Conservation (phyloP, 2,329 filamentous ascomycete genomes). For the Endothia cerciana region DNA sequence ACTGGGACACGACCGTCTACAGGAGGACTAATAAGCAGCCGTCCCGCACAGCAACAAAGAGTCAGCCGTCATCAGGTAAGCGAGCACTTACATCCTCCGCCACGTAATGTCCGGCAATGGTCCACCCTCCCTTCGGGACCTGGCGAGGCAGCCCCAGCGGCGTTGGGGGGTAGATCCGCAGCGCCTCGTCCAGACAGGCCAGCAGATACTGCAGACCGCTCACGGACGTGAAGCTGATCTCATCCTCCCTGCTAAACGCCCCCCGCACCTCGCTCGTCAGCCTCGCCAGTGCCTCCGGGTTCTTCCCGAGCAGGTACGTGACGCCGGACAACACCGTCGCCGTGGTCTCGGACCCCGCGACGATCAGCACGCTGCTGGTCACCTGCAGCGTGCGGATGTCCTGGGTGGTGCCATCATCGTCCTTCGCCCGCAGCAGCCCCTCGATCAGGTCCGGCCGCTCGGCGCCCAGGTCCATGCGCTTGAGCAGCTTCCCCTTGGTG, state of each 20-base stretch:
- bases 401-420: background rate
- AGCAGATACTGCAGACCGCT: constrained; percentile 39
- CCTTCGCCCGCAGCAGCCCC: constrained; percentile 22
- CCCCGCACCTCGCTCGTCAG: constrained; percentile 42
- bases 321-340: constrained; percentile 28
- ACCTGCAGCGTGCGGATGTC: constrained; percentile 6
- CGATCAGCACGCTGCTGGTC: constrained; percentile 15
- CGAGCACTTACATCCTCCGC: constrained; percentile 23
- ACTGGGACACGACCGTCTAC: constrained; percentile 38
- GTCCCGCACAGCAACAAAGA: background rate
- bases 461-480: constrained; percentile 21
- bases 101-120: constrained; percentile 24
- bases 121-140: constrained; percentile 22
- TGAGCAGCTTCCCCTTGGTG: constrained; percentile 23
- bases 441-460: constrained; percentile 25
- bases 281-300: constrained; percentile 35
- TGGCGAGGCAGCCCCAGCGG: constrained; percentile 25
- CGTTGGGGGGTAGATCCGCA: constrained; percentile 42
- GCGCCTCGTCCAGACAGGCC: constrained; percentile 42
- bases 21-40: background rate
- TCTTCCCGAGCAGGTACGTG: constrained; percentile 30
- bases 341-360: constrained; percentile 30
- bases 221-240: constrained; percentile 39
- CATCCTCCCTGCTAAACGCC: constrained; percentile 37
- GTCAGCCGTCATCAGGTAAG: background rate